Conservation (phyloP, 2,329 filamentous ascomycete genomes). For the Hypocrella siamensis region DNA sequence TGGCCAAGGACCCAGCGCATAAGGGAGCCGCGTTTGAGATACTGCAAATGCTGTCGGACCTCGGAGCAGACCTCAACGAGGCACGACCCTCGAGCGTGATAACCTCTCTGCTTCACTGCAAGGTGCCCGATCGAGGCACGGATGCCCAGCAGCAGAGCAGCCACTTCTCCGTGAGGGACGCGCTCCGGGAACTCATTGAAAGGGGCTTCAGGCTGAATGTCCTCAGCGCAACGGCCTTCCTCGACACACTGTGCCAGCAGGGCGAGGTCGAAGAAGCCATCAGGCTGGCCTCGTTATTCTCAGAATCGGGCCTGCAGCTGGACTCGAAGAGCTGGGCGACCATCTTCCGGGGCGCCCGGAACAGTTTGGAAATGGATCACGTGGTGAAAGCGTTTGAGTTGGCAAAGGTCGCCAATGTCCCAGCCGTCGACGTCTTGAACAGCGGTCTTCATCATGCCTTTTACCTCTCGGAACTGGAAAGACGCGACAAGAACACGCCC, state of each 20-base stretch:
- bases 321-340: slow-evolving; percentile 53
- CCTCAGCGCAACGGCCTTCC: slow-evolving; percentile 47
- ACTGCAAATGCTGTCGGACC: slow-evolving; percentile 17
- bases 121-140: slow-evolving; percentile 7
- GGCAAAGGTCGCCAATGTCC: slow-evolving; percentile 31
- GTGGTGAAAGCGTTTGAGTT: slow-evolving; percentile 25
- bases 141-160: slow-evolving; percentile 3
- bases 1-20: slow-evolving; percentile 23
- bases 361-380: slow-evolving; percentile 32
- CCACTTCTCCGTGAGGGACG: slow-evolving; percentile 14
- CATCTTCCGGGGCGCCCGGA: slow-evolving; percentile 56
- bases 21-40: slow-evolving; percentile 29
- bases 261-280: slow-evolving; percentile 19
- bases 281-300: slow-evolving; percentile 16
- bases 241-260: slow-evolving; percentile 53
- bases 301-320: slow-evolving; percentile 34
- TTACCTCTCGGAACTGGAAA: slow-evolving; percentile 25
- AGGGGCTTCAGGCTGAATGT: slow-evolving; percentile 49
- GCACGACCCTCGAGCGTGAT: slow-evolving; percentile 36
- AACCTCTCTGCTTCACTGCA: slow-evolving; percentile 37
- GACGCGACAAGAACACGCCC: slow-evolving; percentile 11
- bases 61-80: slow-evolving; percentile 27
- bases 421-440: slow-evolving; percentile 18
- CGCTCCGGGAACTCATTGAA: slow-evolving; percentile 30
- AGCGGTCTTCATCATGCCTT: slow-evolving; percentile 33